These are phyloP conservation scores for Conticribra guillardii DNA, from an alignment of 108 stramenopile species.

Conservation along the genomic window DNA sequence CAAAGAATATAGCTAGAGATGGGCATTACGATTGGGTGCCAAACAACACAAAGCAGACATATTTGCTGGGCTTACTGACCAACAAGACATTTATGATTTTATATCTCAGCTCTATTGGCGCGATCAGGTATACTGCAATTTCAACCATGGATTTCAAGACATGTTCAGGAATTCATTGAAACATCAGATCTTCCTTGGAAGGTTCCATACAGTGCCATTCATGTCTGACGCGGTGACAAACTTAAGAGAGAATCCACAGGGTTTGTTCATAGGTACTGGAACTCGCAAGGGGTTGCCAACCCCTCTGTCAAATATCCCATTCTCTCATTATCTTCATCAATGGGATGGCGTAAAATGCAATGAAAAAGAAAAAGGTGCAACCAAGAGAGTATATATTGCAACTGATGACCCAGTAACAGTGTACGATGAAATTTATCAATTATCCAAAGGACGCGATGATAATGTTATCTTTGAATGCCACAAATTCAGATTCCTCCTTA, in stretches of 20 bases:
- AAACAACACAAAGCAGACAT: not conserved
- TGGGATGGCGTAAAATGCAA: slow-evolving; percentile 1
- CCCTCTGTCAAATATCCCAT: slow-evolving; percentile 13
- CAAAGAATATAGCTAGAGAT: too few relatives aligned
- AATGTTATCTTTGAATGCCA: too few relatives aligned
- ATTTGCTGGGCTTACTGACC: slow-evolving; percentile 11
- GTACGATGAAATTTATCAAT: slow-evolving; percentile 2
- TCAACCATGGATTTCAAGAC: slow-evolving; percentile 37
- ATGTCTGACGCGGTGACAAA: slow-evolving; percentile 25
- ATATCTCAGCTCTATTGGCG: slow-evolving; percentile 13
- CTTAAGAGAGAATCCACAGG: slow-evolving; percentile 8
- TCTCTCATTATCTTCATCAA: slow-evolving; percentile 20
- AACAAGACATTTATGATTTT: slow-evolving; percentile 35
- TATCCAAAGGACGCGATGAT: too few relatives aligned
- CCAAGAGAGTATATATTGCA: too few relatives aligned
- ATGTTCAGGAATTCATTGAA: slow-evolving; percentile 22
- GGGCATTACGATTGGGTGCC: slow-evolving; percentile 32
- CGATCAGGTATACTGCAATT: slow-evolving; percentile 27
- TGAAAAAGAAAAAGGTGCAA: not conserved
- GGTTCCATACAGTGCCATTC: too few relatives aligned
- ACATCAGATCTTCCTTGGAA: too few relatives aligned
- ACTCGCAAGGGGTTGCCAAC: not conserved
- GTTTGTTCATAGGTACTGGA: slow-evolving; percentile 11
- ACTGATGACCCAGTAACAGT: slow-evolving; percentile 22
- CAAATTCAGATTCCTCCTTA: too few relatives aligned